Base-by-base conservation (phyloP, 1,139 yeast species). In the Pichia sp. region DNA sequence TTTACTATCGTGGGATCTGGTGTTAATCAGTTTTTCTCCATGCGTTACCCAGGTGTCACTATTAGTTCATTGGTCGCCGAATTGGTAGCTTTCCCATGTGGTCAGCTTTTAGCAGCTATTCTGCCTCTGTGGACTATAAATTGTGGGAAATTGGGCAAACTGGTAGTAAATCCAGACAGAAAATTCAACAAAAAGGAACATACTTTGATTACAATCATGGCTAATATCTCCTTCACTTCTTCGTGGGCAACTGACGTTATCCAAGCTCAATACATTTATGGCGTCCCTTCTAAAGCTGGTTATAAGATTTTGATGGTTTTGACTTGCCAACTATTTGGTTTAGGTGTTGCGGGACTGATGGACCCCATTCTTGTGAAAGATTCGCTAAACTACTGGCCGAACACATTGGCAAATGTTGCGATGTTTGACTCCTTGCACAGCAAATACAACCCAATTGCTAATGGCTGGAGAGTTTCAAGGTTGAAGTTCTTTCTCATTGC, bases 281-380 rank as follows among this genome's bases (percentile, higher is more conserved):
- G 46, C 10, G 46, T 43, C 23, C 46, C 46, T 13, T 43, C 37
- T 2, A n/a, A 28, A 21, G 46, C 44, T 57, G 82, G 83, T 7
- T 82, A 78, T 61, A 81, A 79, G 62, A 62, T 76, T 41, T 64
- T 79, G 49, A 65, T 82, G 45, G 71, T 76, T 2, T 58, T 80
- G 26, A 71, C 83, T 1, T 74, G 83, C 6, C 82, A 82, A 60
- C 77, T 74, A 55, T 63, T 83, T 62, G 88, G 88, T 26, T 75
- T 81, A 57, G 85, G 85, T 2, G 72, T 82, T 60, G 86, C 87
- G 25, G 87, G 87, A 48, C 60, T 83, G 9, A 66, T 79, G 66
- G 73, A 86, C 60, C 73, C 72, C 50, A 73, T 82, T 57, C 75
- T 77, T 13, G 43, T 52, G 25, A 44, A 46, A 13, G 45, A 41